Evolutionary conservation across 202 grass and related monocot species (phyloP).

Genomic region (Digitaria exilis): DNA sequence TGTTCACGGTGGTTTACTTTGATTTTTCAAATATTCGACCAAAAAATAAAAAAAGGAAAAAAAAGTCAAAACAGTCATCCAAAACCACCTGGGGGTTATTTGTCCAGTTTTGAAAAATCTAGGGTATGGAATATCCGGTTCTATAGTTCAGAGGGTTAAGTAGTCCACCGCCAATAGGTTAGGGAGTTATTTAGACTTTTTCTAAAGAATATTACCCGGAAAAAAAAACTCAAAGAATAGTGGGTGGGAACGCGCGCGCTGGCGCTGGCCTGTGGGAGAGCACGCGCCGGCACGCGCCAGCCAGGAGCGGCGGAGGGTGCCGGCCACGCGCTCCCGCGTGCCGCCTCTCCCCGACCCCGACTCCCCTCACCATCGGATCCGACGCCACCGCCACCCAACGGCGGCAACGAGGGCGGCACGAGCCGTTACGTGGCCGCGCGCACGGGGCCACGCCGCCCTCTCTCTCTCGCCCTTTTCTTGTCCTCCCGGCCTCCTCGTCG

Average conservation of each 20-base stretch:
- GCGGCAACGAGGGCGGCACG: slow-evolving; percentile 15
- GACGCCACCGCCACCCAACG: not conserved
- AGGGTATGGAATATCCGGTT: too few species aligned
- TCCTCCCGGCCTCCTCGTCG: not conserved
- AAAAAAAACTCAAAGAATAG: too few species aligned
- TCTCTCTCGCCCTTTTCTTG: not conserved
- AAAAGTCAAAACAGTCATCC: too few species aligned
- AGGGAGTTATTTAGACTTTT: too few species aligned
- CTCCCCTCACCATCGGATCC: not conserved
- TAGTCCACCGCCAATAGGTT: too few species aligned
- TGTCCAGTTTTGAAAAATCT: too few species aligned
- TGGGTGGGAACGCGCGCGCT: not conserved
- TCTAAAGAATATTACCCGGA: too few species aligned
- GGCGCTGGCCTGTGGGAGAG: not conserved
- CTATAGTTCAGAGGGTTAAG: too few species aligned
- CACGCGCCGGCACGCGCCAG: slow-evolving; percentile 51
- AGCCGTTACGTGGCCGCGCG: slow-evolving; percentile 27
- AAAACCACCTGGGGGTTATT: too few species aligned
- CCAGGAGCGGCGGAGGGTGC: slow-evolving; percentile 10
- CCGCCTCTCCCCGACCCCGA: not conserved
- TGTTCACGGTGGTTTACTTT: too few species aligned
- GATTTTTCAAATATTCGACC: too few species aligned
- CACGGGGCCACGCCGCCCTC: not conserved
- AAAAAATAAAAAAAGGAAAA: too few species aligned
- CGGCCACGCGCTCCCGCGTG: slow-evolving; percentile 17